Evolutionary conservation across 805 yeast species (phyloP).

Genomic region (Sugiyamaella valdiviana): DNA sequence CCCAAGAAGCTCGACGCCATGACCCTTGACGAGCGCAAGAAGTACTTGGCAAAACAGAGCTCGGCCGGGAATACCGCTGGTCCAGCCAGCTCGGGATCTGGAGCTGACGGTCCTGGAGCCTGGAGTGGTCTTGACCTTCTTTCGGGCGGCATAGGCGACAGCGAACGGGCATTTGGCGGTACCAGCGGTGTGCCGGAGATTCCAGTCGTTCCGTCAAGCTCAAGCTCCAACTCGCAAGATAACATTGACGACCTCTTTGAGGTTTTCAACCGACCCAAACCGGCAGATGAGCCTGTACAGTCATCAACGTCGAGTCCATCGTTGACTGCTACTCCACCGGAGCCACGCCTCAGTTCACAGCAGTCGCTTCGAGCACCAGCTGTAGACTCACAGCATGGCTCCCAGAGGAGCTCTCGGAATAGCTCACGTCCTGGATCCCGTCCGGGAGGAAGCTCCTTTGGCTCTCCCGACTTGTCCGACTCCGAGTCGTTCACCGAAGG

Average conservation of each 20-base stretch:
- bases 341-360: not conserved
- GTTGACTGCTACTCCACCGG: not conserved
- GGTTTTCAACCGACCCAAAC: conserved; percentile 20
- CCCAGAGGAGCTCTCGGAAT: not conserved
- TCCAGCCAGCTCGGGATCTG: conserved; percentile 5
- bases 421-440: conserved; percentile 4
- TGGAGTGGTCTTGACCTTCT: conserved; percentile 29
- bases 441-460: not conserved
- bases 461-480: not conserved
- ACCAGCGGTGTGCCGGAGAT: too few species aligned
- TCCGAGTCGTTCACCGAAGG: not conserved
- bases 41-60: conserved; percentile 4
- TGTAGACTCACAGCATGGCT: not conserved
- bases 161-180: not conserved
- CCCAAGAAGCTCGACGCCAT: conserved; percentile 22
- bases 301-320: not conserved
- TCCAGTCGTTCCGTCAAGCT: too few species aligned
- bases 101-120: conserved; percentile 8
- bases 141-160: conserved; percentile 10
- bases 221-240: conserved; percentile 5
- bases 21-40: conserved; percentile 31
- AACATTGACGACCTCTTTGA: conserved; percentile 22
- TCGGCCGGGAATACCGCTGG: conserved; percentile 1
- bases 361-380: not conserved
- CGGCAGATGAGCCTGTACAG: conserved; percentile 4